Percentiles rank a stretch among this genome's conserved stretches.
Evolutionary conservation across 2,329 filamentous ascomycete genomes (phyloP).

Genomic region (Elsinoe necatrix): DNA sequence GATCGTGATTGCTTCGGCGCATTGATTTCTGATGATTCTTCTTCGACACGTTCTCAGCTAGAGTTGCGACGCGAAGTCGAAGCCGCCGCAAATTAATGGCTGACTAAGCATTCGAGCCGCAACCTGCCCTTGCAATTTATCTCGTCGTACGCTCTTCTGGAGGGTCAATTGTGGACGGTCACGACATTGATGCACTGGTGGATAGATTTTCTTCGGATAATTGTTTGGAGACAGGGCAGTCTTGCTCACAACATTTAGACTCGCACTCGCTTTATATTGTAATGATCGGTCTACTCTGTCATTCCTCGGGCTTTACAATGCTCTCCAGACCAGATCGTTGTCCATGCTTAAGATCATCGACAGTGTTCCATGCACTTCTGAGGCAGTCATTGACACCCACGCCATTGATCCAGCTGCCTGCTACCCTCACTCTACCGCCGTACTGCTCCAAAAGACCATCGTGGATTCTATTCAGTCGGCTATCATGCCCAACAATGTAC

Average conservation of each 20-base stretch:
- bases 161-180: too few species aligned
- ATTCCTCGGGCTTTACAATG: not conserved
- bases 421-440: conserved; percentile 55
- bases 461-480: conserved; percentile 51
- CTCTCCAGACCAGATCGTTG: conserved; percentile 5
- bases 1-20: not conserved
- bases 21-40: not conserved
- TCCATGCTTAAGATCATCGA: conserved; percentile 24
- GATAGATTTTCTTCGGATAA: too few species aligned
- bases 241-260: not conserved
- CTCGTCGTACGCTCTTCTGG: too few species aligned
- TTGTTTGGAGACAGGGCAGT: too few species aligned
- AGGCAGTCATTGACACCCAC: conserved; percentile 47
- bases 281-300: not conserved
- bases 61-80: not conserved
- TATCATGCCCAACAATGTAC: conserved; percentile 69
- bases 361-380: conserved; percentile 48
- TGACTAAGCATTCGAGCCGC: not conserved
- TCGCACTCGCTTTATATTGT: not conserved
- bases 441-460: conserved; percentile 49
- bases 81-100: not conserved
- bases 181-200: too few species aligned
- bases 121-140: too few species aligned
- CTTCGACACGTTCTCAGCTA: not conserved
- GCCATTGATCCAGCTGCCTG: conserved; percentile 40